Base-by-base conservation (phyloP, 345 rosid species). In the Ailanthus altissimus region DNA sequence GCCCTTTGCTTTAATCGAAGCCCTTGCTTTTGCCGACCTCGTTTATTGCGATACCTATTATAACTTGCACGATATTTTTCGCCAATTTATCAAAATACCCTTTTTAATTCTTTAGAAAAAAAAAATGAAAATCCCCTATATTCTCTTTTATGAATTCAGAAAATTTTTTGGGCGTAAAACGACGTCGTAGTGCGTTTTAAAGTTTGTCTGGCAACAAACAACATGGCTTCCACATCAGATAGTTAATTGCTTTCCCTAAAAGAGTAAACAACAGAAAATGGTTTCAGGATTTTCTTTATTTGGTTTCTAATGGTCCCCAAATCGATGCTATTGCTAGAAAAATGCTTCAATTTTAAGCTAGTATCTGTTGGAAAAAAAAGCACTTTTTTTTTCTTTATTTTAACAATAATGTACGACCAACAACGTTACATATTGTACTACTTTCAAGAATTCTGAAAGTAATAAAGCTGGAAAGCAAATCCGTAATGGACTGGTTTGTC, bases 1-100 rank as follows among this genome's bases (percentile, higher is more conserved):
- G 8, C 14, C 72, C 68, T 47, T 75, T 9, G 68, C 85, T 76
- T 72, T 79, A 67, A 79, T 79, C 80, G 78, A 79, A 60, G 67
- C 75, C 46, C 74, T 75, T 28, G 46, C 81, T 79, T 75, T 82
- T 76, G 75, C 72, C 80, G 72, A 51, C 82, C 80, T 82, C 80
- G 71, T 26, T 65, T 58, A 36, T 65, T 53, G 73, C 25, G 53
- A 20, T 59, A 38, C 43, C 58, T 8, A 63, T 38, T 38, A 18
- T 40, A 23, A 18, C 18, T 2, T 6, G 26, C 61, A 18, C n/a
- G 1, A 53, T 14, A 15, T 62, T 62, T 32, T 38, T 8, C 23
- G 0, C 1, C 1, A 7, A 9, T 26, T n/a, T 15, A 32, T 59
- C 59, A 18, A 8, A 49, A 26, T 49, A 49, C 43, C 73, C 73